Evolutionary conservation across 352 stramenopile genomes (phyloP), one percentile per base, ranked within the genome.

Genomic region (Globisporangium parvum): DNA sequence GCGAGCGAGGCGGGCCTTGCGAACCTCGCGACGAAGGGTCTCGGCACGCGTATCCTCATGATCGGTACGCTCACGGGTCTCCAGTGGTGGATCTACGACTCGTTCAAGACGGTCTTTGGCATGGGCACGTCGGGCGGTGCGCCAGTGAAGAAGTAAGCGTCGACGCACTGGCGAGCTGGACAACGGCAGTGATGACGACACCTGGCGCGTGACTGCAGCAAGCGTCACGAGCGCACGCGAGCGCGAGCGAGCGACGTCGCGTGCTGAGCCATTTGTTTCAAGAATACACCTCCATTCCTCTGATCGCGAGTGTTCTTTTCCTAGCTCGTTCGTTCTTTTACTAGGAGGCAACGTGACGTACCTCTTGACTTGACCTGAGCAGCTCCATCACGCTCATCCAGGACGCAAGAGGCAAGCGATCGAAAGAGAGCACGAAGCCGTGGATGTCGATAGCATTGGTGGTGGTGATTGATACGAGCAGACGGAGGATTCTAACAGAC

Each of bases 81-180:
- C 55, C 92, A 98, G 84, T 98, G 93, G 92, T 98, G 92, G 89
- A 98, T 98, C 75, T 98, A 98, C 75, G 92, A 97, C 66, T 93
- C 87, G 62, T 98, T 96, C 74, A 97, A 98, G 82, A 94, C 87
- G 63, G 82, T 80, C 55, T 87, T 93, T 59, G 91, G 91, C 66
- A 96, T 97, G 86, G 85, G 87, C 60, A 96, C 89, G 62, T 88
- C 85, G 50, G 89, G 89, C 68, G 88, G 88, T 46, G 79, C 76
- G 53, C 65, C 84, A 75, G 70, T 62, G 54, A 89, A 93, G 78
- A 68, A 87, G 57, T 85, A 85, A 63, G 31, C 33, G n/a, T 12
- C 37, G 1, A 17, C 39, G 23, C 39, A 14, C 15, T 21, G 4
- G 47, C 24, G 24, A 40, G 26, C 18, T 39, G 47, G 26, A 42